Percentiles rank a stretch among this genome's conserved stretches.
These are phyloP conservation scores for Neurospora sp. DNA, from an alignment of 495 filamentous ascomycete species.

Conservation along the genomic window DNA sequence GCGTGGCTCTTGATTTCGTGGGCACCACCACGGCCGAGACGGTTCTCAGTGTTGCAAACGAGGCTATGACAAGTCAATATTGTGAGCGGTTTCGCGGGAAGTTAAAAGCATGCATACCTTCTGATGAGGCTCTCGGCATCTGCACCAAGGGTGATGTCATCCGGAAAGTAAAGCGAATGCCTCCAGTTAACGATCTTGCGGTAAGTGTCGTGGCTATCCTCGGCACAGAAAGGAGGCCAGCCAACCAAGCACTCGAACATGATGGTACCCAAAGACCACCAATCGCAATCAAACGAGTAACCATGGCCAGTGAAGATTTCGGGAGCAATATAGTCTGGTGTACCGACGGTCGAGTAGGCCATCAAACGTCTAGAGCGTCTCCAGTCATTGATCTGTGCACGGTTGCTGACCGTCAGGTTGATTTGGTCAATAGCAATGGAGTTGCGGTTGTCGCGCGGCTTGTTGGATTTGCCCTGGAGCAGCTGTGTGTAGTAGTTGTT, in stretches of 20 bases:
- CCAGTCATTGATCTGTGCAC: constrained; percentile 96
- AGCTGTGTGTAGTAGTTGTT: constrained; percentile 97
- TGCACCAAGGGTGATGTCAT: constrained; percentile 77
- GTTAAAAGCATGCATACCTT: constrained; percentile 43
- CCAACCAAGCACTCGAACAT: constrained; percentile 99
- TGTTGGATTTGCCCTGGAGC: constrained; percentile 71
- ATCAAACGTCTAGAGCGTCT: constrained; percentile 87
- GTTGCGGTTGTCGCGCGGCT: constrained; percentile 61
- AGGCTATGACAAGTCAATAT: constrained; percentile 42
- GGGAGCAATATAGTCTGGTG: constrained; percentile 96
- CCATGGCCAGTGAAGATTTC: constrained; percentile 96
- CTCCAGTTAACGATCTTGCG: constrained; percentile 99
- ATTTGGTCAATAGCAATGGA: constrained; percentile 96
- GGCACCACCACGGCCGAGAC: constrained; percentile 73
- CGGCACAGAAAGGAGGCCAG: constrained; percentile 98
- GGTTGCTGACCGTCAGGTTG: constrained; percentile 94
- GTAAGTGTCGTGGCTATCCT: constrained; percentile 95
- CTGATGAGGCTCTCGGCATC: constrained; percentile 84
- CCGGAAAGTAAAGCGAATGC: constrained; percentile 90
- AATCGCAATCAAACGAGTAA: constrained; percentile 94
- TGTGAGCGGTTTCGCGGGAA: neutral
- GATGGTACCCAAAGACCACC: constrained; percentile 98
- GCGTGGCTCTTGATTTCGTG: constrained; percentile 86
- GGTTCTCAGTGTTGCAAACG: constrained; percentile 83
- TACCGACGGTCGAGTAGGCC: constrained; percentile 97